Base-by-base conservation (phyloP, 2,329 filamentous ascomycete genomes). In the Pseudogymnoascus sp. region DNA sequence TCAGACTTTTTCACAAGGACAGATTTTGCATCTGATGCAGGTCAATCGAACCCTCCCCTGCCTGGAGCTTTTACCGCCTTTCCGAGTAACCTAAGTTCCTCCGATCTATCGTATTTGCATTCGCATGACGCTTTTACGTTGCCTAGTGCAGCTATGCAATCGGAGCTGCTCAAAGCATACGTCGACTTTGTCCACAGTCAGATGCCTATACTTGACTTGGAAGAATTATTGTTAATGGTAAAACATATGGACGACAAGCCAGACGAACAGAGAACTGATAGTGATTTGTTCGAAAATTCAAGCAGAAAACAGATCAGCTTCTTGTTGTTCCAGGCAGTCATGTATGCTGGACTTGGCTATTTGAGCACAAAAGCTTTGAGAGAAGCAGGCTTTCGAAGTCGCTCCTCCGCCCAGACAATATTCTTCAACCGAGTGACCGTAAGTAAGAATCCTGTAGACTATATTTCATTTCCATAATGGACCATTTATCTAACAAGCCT, bases 311-410 rank as follows among this genome's bases (percentile, higher is more conserved):
- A 63, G 33, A 68, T 68, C 14, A 63, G 35, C 12, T 53, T 70
- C 12, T 63, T 70, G 26, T 59, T 70, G 10, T 70, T 70, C 31
- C 68, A 70, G 50, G 67, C 66, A 19, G 64, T 70, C 8, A 65
- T 70, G 65, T 69, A 66, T 62, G 67, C 68, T 46, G 68, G 62
- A 16, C 62, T 63, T 26, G 61, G 61, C 14, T 65, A 61, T 63
- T 63, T 69, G 6, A 43, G 56, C 14, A 40, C 61, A 24, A 61
- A 62, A 7, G 26, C 26, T 31, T 43, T 70, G 38, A 62, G 50
- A 31, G 63, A 64, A 12, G 66, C 66, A 5, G 69, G 69, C 4
- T 70, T 61, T 62, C 19, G 6, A 8, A 64, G 24, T 16, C 56
- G 67, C 37, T 60, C 64, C 22, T 61, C 53, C 8, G 68, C 67